These are phyloP conservation scores for Coelastrella sp. DNA, from an alignment of 139 green algal species.

Conservation along the genomic window DNA sequence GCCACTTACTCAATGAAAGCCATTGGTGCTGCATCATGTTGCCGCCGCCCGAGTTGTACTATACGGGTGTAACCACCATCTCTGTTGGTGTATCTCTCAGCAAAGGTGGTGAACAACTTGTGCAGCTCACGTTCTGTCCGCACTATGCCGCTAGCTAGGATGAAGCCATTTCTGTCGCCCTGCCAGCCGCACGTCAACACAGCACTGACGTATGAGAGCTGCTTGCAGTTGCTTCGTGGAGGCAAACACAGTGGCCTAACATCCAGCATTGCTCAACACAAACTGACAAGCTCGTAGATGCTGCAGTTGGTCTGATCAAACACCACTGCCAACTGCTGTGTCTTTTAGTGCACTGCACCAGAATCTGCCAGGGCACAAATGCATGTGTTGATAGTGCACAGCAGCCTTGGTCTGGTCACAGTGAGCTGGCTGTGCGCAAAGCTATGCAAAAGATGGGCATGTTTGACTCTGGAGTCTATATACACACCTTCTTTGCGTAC, in stretches of 20 bases:
- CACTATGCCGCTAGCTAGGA: conserved; percentile 76
- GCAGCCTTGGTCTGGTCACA: too few relatives aligned
- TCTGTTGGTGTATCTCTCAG: conserved; percentile 86
- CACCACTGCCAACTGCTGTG: too few relatives aligned
- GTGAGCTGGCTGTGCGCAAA: neutral
- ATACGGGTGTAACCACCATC: conserved; percentile 91
- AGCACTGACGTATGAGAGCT: neutral
- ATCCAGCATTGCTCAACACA: too few relatives aligned
- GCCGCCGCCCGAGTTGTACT: conserved; percentile 68
- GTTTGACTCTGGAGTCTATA: neutral
- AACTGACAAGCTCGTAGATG: too few relatives aligned
- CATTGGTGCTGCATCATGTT: conserved; percentile 85
- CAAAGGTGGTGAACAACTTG: conserved; percentile 91
- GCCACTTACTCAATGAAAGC: conserved; percentile 90
- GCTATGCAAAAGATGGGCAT: neutral
- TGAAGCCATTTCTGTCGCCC: conserved; percentile 70
- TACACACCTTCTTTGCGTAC: conserved; percentile 82
- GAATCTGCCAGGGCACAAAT: too few relatives aligned
- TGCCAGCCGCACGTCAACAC: conserved; percentile 48
- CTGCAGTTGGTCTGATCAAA: too few relatives aligned
- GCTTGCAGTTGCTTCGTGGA: neutral
- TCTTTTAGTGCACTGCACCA: too few relatives aligned
- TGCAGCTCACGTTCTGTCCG: conserved; percentile 78
- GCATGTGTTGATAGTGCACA: too few relatives aligned
- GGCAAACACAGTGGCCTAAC: neutral